Evolutionary conservation across 129 eudicot species (phyloP).

Genomic region (Artemisia tridentata): DNA sequence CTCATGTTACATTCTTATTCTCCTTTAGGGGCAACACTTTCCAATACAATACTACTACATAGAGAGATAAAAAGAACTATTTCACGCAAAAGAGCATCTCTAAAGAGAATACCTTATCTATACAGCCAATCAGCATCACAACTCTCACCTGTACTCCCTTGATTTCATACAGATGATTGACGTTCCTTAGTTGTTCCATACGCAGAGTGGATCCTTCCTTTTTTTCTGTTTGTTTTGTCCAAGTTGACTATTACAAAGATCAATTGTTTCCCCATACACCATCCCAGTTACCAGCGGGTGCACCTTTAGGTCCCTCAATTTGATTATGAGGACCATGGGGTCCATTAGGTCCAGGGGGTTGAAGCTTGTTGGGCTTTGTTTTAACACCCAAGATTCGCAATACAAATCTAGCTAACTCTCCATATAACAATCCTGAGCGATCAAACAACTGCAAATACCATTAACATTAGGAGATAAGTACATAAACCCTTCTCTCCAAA

Average conservation of each 20-base stretch:
- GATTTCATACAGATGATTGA: conserved; percentile 13
- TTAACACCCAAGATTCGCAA: conserved; percentile 66
- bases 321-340: conserved; percentile 50
- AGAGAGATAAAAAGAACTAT: conserved; percentile 8
- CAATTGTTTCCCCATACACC: conserved; percentile 73
- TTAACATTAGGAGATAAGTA: neutral
- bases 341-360: conserved; percentile 62
- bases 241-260: neutral
- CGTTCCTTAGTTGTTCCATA: conserved; percentile 8
- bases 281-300: conserved; percentile 80
- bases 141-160: conserved; percentile 19
- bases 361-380: conserved; percentile 61
- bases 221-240: conserved; percentile 19
- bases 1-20: conserved; percentile 25
- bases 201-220: conserved; percentile 9
- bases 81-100: conserved; percentile 22
- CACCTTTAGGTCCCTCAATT: conserved; percentile 77
- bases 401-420: conserved; percentile 86
- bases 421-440: conserved; percentile 79
- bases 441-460: conserved; percentile 67
- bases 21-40: conserved; percentile 25
- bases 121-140: conserved; percentile 25
- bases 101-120: conserved; percentile 36
- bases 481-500: neutral
- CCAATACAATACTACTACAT: conserved; percentile 24